Evolutionary conservation across 768 basidiomycete species (phyloP), one percentile per base, ranked within the genome.

Genomic region (Hygrocybe coccinea): DNA sequence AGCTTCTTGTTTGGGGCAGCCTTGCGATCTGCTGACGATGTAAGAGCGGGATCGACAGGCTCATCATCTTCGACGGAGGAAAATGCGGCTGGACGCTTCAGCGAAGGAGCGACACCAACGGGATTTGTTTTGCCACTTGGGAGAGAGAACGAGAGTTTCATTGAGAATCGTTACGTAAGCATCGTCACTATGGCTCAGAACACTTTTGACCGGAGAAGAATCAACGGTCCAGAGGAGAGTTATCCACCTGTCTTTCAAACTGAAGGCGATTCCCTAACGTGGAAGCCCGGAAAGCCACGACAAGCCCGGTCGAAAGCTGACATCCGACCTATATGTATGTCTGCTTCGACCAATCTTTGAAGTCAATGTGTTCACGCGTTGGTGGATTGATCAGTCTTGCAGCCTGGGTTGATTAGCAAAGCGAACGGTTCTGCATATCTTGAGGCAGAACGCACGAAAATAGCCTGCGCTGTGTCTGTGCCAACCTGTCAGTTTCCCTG

Each of bases 351-450:
- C 14, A 12, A 43, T 22, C 17, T 11, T 53, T 45, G 19, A 35
- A 19, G 44, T 22, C 39, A 72, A 70, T 70, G 36, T 50, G 50
- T 43, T 51, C 33, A 33, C 39, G 38, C 22, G 19, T 33, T 35
- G 15, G 36, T 44, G 50, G 25, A 47, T 57, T 57, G 54, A 60
- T 21, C 53, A 99, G 95, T 91, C 71, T 73, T 99, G 47, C 86
- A 94, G 67, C 84, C 91, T 25, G 93, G 94, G 8, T 74, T 98
- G 12, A 92, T 97, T 52, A 87, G 74, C 58, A 93, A 97, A 71
- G 95, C 97, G 1, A 95, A 93, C 65, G 97, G 97, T 1, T 97
- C 94, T 15, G 94, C 93, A 10, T 99, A 98, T 67, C 89, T 99
- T 62, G 97, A 99, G 72, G 89, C 87, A 1, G 88, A 89, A 55